A percentile compares a stretch with the other conserved stretches of the same genome.
These are phyloP conservation scores for Durotheca rogersii DNA, from an alignment of 495 filamentous ascomycete species.

Conservation along the genomic window DNA sequence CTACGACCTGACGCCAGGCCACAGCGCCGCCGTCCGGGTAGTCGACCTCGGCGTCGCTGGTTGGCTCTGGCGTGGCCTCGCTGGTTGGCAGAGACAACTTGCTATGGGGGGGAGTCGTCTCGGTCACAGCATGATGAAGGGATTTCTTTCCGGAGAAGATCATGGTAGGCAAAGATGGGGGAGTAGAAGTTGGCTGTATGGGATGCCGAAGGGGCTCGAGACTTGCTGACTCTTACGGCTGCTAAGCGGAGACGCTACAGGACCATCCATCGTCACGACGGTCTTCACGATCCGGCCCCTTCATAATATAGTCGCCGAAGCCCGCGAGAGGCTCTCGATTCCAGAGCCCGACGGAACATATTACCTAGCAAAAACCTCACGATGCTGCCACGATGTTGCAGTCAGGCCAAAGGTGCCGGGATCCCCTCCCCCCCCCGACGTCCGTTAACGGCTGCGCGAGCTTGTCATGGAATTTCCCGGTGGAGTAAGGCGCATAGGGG, in stretches of 20 bases:
- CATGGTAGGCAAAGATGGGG: conserved; percentile 25
- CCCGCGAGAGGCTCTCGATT: conserved; percentile 4
- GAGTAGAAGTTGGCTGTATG: conserved; percentile 8
- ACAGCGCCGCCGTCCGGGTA: conserved; percentile 42
- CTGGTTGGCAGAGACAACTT: conserved; percentile 13
- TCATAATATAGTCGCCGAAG: conserved; percentile 20
- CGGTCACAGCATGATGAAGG: conserved; percentile 20
- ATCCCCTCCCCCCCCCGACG: too few relatives aligned
- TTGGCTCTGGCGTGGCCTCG: conserved; percentile 6
- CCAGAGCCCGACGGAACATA: conserved; percentile 12
- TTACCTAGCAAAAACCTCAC: conserved; percentile 31
- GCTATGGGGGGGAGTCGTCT: conserved; percentile 14
- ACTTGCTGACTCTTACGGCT: background rate
- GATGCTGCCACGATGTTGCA: conserved; percentile 30
- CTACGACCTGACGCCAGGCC: conserved; percentile 48
- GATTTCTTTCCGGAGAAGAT: conserved; percentile 11
- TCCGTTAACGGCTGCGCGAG: conserved; percentile 34
- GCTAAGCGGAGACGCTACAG: conserved; percentile 10
- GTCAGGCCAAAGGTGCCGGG: conserved; percentile 13
- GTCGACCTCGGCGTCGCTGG: conserved; percentile 14
- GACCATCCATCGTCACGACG: conserved; percentile 5
- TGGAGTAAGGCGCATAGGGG: conserved; percentile 30
- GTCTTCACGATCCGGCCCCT: conserved; percentile 6
- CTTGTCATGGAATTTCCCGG: conserved; percentile 34
- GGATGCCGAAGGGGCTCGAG: conserved; percentile 13